Evolutionary conservation across 225 moss, liverwort and hornwort species (phyloP), one percentile per base, ranked within the genome.

Genomic region (Bryoerythrophyllum caledonicum): DNA sequence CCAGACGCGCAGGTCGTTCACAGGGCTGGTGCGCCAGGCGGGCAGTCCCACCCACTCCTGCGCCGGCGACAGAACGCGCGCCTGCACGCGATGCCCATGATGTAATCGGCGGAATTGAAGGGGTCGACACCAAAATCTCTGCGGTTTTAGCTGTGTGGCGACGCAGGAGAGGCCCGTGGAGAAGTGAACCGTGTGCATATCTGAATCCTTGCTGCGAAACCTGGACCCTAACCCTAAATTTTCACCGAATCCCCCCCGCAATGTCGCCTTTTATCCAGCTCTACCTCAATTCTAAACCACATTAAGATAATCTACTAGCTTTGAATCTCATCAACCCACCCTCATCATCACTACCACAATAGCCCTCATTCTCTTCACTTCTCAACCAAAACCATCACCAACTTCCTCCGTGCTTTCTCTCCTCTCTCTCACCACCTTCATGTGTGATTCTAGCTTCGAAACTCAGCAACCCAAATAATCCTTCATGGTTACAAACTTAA

Each of bases 11-110:
- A 91, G 80, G 8, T 94, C 90, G 68, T 94, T 90, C 34, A 90
- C 52, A 21, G 90, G 76, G 20, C 80, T 82, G 7, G 79, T 73
- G 14, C 94, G 90, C 91, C 91, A 97, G 17, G 67, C 85, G 38
- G 91, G 87, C 68, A 97, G 74, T 40, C 94, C 96, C 27, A 83
- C 82, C 96, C 96, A 97, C 62, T 84, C 85, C n/a, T 85, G 89
- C 62, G 79, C 82, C 24, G 79, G 71, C 9, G 84, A 80, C 35
- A 89, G 19, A 25, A 82, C 63, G 25, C 82, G 84, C 25, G 82
- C 70, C 68, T 71, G 72, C 55, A 73, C 56, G 32, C 76, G 41
- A 8, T 52, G 53, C 17, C 71, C 62, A 38, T 49, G 44, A 23
- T 46, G 74, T 58, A 78, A 52, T 64, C 48, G 30, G 7, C 43